Percentiles rank a stretch among this genome's conserved stretches.
Conservation (phyloP, 331 rosid genomes). For the Malus hybrid region DNA sequence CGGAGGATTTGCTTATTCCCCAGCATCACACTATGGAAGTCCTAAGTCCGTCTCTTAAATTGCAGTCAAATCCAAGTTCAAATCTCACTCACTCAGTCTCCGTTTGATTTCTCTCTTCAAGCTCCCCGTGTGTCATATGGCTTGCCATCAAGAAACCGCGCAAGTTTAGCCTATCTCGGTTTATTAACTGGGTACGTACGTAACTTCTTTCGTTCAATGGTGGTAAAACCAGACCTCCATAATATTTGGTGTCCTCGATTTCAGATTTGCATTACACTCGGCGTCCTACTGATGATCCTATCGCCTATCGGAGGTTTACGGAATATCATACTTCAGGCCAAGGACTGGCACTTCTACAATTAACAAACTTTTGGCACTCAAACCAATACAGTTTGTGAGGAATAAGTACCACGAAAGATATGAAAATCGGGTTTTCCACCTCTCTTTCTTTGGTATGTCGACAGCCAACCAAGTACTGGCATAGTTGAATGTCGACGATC, state of each 20-base stretch:
- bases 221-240: background rate
- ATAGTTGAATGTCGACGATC: background rate
- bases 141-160: conserved; percentile 39
- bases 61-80: background rate
- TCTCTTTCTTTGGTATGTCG: background rate
- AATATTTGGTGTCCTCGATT: conserved; percentile 15
- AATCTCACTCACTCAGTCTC: background rate
- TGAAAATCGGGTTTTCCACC: background rate
- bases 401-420: background rate
- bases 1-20: conserved; percentile 83
- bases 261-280: conserved; percentile 70
- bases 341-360: conserved; percentile 49
- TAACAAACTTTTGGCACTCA: background rate
- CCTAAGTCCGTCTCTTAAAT: background rate
- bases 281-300: conserved; percentile 44
- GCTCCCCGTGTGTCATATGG: conserved; percentile 49
- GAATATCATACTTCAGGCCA: conserved; percentile 49
- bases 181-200: conserved; percentile 53
- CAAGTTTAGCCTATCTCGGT: conserved; percentile 34
- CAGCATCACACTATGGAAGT: conserved; percentile 71
- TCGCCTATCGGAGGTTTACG: conserved; percentile 79
- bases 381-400: background rate
- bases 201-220: background rate
- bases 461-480: background rate
- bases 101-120: conserved; percentile 4